Percentiles rank a stretch among this genome's conserved stretches.
Evolutionary conservation across 192 early-diverging fungal species (phyloP).

Genomic region (Chytriomyces sp.): DNA sequence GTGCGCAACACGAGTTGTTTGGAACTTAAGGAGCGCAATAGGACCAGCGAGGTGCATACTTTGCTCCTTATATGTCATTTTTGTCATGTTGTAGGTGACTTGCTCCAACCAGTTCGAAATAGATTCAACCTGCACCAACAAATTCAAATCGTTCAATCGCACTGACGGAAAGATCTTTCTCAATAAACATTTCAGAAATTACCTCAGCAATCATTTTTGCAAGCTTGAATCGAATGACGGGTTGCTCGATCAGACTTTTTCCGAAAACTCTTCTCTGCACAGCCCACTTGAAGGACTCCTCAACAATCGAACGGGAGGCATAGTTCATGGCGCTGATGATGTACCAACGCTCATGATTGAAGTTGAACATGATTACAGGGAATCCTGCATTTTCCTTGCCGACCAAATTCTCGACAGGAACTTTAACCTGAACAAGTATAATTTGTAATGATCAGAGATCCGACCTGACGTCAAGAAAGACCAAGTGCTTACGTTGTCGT

Average conservation of each 20-base stretch:
- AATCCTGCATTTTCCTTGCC: constrained; percentile 70
- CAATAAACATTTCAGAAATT: too few relatives aligned
- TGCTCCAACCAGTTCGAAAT: constrained; percentile 46
- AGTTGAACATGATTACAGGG: constrained; percentile 73
- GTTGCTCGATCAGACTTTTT: constrained; percentile 67
- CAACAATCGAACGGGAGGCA: constrained; percentile 54
- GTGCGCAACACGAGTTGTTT: constrained; percentile 59
- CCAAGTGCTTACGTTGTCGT: not conserved
- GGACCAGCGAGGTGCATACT: constrained; percentile 66
- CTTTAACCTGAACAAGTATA: constrained; percentile 53
- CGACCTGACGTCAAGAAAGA: not conserved
- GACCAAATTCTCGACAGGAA: constrained; percentile 71
- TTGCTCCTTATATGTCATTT: constrained; percentile 71
- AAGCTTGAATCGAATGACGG: constrained; percentile 72
- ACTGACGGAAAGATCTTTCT: too few relatives aligned
- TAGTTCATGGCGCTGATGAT: constrained; percentile 54
- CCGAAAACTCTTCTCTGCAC: constrained; percentile 77
- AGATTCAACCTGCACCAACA: constrained; percentile 1
- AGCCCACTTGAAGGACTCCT: constrained; percentile 71
- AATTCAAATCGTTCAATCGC: not conserved
- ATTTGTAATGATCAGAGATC: constrained; percentile 48
- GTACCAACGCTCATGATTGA: constrained; percentile 74
- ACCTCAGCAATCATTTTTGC: constrained; percentile 60
- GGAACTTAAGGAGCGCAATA: constrained; percentile 65
- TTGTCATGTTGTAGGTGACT: constrained; percentile 71